phyloP scores from a whole-genome alignment of 306 rosid genomes.

The Acacia acuminata region DNA sequence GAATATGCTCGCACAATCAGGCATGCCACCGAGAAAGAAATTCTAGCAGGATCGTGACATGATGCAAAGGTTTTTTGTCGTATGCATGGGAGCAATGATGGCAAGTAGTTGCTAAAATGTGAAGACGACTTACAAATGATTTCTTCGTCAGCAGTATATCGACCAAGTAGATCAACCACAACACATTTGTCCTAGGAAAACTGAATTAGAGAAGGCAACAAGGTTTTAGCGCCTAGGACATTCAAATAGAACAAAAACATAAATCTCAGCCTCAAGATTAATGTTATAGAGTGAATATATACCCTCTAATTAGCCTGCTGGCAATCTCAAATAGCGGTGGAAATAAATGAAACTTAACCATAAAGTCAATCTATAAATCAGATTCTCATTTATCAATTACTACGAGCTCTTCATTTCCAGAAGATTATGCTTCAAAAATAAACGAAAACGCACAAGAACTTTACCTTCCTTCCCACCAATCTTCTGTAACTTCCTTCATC shows the following conservation, averaged over 20 bases:
- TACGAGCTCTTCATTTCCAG: neutral
- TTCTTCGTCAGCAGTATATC: slow-evolving; percentile 77
- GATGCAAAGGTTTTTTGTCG: neutral
- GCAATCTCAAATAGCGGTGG: neutral
- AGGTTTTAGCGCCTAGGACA: slow-evolving; percentile 25
- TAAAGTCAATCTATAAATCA: neutral
- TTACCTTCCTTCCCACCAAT: slow-evolving; percentile 95
- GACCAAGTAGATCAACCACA: slow-evolving; percentile 89
- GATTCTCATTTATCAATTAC: neutral
- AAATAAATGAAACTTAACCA: neutral
- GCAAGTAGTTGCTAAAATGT: slow-evolving; percentile 25
- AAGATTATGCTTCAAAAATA: neutral
- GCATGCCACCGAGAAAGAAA: neutral
- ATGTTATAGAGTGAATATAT: neutral
- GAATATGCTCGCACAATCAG: neutral
- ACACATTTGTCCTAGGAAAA: slow-evolving; percentile 82
- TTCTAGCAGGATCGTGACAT: neutral
- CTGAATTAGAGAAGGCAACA: slow-evolving; percentile 46
- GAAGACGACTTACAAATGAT: slow-evolving; percentile 76
- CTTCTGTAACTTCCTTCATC: slow-evolving; percentile 88
- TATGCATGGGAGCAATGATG: neutral
- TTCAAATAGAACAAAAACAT: neutral
- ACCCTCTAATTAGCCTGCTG: neutral
- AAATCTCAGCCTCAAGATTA: slow-evolving; percentile 3
- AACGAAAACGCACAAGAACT: neutral